Evolutionary conservation across 257 asterid species (phyloP).

Genomic region (Petunia secreta): DNA sequence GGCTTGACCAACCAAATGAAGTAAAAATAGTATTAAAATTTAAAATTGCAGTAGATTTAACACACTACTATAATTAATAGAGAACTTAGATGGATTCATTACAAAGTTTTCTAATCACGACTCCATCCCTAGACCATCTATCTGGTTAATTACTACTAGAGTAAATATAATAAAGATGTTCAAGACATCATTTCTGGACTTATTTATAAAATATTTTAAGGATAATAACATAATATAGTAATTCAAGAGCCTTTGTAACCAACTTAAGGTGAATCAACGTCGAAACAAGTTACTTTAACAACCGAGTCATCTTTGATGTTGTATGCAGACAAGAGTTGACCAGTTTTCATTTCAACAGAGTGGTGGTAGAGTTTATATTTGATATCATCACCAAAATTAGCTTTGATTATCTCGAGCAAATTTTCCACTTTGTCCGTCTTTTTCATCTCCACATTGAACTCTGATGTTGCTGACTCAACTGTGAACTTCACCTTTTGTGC

Average conservation of each 20-base stretch:
- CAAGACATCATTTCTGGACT: background rate
- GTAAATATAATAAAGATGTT: background rate
- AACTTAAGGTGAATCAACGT: background rate
- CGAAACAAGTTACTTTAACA: background rate
- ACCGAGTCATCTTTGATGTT: constrained; percentile 17
- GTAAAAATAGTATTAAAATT: no score
- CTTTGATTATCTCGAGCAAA: background rate
- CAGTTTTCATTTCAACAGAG: background rate
- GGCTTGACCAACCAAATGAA: no score
- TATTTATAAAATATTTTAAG: background rate
- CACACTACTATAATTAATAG: background rate
- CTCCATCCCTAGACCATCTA: no score
- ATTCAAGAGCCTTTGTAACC: background rate
- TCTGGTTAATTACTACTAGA: background rate
- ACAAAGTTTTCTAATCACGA: background rate
- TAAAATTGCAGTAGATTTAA: background rate
- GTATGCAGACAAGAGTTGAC: background rate
- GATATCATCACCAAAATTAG: constrained; percentile 1
- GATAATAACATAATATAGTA: background rate
- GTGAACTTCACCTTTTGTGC: background rate
- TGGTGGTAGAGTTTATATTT: background rate
- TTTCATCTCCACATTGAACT: background rate
- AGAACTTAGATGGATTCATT: background rate
- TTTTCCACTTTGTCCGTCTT: background rate
- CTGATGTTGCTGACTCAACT: constrained; percentile 12